These are phyloP conservation scores for Emmonsiellopsis sp. DNA, from an alignment of 2,329 filamentous ascomycete genomes.

Conservation along the genomic window DNA sequence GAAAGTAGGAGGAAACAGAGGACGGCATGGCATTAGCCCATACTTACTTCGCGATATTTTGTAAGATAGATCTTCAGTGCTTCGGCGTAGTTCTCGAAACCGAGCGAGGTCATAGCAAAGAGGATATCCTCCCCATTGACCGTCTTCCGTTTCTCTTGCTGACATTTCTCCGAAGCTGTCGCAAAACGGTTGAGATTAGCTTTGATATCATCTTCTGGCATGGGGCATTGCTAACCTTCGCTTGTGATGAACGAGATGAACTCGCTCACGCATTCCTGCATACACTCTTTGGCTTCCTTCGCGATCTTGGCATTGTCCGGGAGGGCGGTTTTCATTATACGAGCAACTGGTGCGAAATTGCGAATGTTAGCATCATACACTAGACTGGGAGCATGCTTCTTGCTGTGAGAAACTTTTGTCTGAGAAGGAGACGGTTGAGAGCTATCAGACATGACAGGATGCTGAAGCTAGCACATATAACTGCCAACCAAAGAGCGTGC, in stretches of 20 bases:
- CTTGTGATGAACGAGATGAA: constrained; percentile 99
- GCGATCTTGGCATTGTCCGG: constrained; percentile 98
- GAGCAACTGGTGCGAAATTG: constrained; percentile 90
- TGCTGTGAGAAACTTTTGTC: not conserved
- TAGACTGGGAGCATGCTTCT: constrained; percentile 14
- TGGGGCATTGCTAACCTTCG: constrained; percentile 61
- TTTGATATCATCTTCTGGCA: constrained; percentile 6
- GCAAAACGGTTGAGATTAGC: constrained; percentile 7
- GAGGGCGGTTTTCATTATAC: constrained; percentile 97
- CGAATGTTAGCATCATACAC: constrained; percentile 83
- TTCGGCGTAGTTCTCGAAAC: constrained; percentile 98
- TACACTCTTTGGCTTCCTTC: constrained; percentile 98
- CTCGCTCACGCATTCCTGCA: constrained; percentile 99
- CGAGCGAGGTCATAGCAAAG: constrained; percentile 97
- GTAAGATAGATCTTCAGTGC: constrained; percentile 96
- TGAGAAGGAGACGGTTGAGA: constrained; percentile 7
- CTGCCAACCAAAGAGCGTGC: constrained; percentile 15
- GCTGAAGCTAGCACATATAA: constrained; percentile 6
- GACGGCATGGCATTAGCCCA: constrained; percentile 15
- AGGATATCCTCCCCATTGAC: constrained; percentile 98
- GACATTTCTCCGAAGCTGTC: constrained; percentile 94
- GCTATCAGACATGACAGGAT: constrained; percentile 3
- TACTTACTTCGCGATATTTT: constrained; percentile 91
- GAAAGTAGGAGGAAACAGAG: constrained; percentile 10
- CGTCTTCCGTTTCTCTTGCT: constrained; percentile 98